Evolutionary conservation across 208 protist species (phyloP), one percentile per base, ranked within the genome.

Genomic region (Acanthamoeba culbertsoni): DNA sequence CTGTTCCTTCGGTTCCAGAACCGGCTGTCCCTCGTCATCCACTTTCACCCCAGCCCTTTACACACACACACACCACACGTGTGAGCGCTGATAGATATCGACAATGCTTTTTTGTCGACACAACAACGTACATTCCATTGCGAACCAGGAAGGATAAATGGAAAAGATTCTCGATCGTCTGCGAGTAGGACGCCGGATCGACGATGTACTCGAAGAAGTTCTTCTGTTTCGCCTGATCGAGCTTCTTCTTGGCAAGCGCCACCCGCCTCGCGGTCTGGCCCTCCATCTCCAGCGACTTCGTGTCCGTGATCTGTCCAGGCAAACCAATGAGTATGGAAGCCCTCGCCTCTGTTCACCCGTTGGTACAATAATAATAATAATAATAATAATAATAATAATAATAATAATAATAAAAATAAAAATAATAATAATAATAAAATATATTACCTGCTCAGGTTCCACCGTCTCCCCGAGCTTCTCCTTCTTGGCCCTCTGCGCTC

Each of bases 231-330:
- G 53, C 45, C 62, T 53, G 16, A 5, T 48, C 57, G 28, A 91
- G 45, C 86, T 91, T 65, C 42, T 65, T 75, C 37, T 91, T 51
- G 26, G 45, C 42, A 6, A 75, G 16, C 5, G 35, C 86, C 37
- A 91, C 86, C 45, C 86, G 53, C 62, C 73, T 91, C 26, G 37
- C 59, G 7, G 86, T 91, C 31, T 91, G 42, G 2, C 86, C 86
- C 45, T 91, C 86, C 45, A 55, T 45, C 35, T 91, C 86, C 8
- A 88, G 53, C n/a, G 51, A 33, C 31, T 73, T 91, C 18, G 86
- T 91, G 43, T 91, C 57, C 6, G 35, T 91, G 26, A 91, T 91
- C 86, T 91, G 40, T n/a, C n/a, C n/a, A n/a, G n/a, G n/a, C n/a
- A n/a, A n/a, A n/a, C n/a, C n/a, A n/a, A n/a, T n/a, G n/a, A n/a